Base-by-base conservation (phyloP, 1,139 yeast genomes). In the Citeromyces siamensis region DNA sequence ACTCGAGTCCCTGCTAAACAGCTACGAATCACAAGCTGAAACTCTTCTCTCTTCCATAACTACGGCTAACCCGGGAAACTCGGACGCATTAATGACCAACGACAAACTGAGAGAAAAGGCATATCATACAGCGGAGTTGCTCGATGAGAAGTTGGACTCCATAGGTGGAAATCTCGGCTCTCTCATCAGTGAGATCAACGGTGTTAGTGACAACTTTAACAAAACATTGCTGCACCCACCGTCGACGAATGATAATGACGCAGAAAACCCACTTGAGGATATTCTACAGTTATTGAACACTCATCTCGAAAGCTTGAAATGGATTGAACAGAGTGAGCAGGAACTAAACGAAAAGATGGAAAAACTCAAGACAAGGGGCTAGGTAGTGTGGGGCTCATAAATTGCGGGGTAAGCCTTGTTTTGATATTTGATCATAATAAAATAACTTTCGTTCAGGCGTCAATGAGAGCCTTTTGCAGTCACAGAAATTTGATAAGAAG, bases 81-180 rank as follows among this genome's bases (percentile, higher is more conserved):
- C 26, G 20, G 35, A 50, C 20, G 43, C 41, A 6, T 42, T 48
- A 9, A 37, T 51, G 35, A 52, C 58, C 3, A 56, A 55, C 32
- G 98, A 90, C 53, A 85, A 82, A 55, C 84, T 86, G 51, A 76
- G 98, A 49, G 93, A 82, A 51, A 82, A 81, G 51, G 94, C 95
- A 0, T 90, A 88, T 54, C 77, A 75, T 45, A 71, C 86, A 32
- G 97, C 98, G 0, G 94, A 88, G 52, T 64, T 76, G 38, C 64
- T 90, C 45, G 94, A 85, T 52, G 90, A 80, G 48, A 82, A 82
- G 53, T 63, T 90, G 44, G 94, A 82, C 46, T 62, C 69, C 14
- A 64, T 90, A 53, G 94, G 94, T 12, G 67, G 73, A 33, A 84
- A 83, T 50, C 68, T 90, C 47, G 60, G 81, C 5, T 71, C 88